Percentiles rank a stretch among this genome's conserved stretches.
Evolutionary conservation across 179 eudicot genomes (phyloP).

Genomic region (Heliamphora pulchella): DNA sequence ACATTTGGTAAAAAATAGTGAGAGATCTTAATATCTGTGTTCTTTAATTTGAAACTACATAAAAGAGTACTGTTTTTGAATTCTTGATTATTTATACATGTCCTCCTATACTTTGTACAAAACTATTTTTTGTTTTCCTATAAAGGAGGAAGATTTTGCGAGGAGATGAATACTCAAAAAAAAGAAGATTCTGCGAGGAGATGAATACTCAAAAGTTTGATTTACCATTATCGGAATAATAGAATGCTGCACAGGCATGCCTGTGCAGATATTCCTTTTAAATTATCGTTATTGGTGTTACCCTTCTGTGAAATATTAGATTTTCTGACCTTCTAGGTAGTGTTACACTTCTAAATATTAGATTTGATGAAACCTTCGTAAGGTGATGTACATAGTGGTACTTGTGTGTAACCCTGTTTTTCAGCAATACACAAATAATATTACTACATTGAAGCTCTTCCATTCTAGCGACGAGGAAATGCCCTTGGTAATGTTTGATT

Average conservation of each 20-base stretch:
- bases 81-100: background rate
- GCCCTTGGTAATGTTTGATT: background rate
- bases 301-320: background rate
- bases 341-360: too few species aligned
- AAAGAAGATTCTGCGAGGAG: background rate
- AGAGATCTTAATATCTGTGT: background rate
- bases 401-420: background rate
- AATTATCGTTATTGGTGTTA: background rate
- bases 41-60: background rate
- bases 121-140: background rate
- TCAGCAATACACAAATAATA: background rate
- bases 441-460: conserved; percentile 8
- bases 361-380: background rate
- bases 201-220: background rate
- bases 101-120: background rate
- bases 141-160: background rate
- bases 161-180: background rate
- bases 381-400: background rate
- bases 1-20: background rate
- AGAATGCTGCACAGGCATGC: background rate
- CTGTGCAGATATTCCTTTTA: background rate
- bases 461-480: background rate
- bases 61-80: background rate
- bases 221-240: background rate
- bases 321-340: too few species aligned